Evolutionary conservation across 768 basidiomycete species (phyloP).

Genomic region (Harrya chromipes): DNA sequence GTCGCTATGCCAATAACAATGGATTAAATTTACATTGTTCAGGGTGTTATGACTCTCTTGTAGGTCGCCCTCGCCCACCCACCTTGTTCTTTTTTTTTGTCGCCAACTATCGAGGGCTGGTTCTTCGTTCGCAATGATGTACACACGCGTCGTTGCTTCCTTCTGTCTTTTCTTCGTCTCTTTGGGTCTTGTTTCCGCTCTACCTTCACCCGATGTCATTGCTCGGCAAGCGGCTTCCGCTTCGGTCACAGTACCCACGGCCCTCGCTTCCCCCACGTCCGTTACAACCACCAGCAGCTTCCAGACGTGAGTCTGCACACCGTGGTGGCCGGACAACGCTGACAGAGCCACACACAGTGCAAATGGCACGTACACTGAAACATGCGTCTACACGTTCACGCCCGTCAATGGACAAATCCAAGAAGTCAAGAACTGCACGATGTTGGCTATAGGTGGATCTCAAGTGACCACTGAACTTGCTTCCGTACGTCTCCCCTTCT

Average conservation of each 20-base stretch:
- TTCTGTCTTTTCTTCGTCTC: slow-evolving; percentile 26
- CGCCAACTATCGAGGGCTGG: slow-evolving; percentile 34
- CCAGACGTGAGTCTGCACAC: slow-evolving; percentile 45
- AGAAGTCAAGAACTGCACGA: slow-evolving; percentile 55
- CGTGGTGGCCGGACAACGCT: too few relatives aligned
- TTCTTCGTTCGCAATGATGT: slow-evolving; percentile 36
- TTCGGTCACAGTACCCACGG: slow-evolving; percentile 17
- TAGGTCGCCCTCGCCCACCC: slow-evolving; percentile 7
- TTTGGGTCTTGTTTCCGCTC: slow-evolving; percentile 24
- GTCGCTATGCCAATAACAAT: slow-evolving; percentile 20
- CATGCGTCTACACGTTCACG: slow-evolving; percentile 57
- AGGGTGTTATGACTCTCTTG: background rate
- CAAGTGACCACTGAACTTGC: slow-evolving; percentile 11
- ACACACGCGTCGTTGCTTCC: slow-evolving; percentile 14
- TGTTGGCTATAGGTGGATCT: slow-evolving; percentile 28
- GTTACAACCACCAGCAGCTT: slow-evolving; percentile 35
- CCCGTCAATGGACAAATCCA: slow-evolving; percentile 51
- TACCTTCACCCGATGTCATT: slow-evolving; percentile 21
- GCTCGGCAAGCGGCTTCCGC: slow-evolving; percentile 19
- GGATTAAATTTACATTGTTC: slow-evolving; percentile 1
- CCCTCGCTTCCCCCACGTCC: slow-evolving; percentile 33
- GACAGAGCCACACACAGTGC: slow-evolving; percentile 36
- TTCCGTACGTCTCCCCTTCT: slow-evolving; percentile 10
- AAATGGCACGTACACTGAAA: slow-evolving; percentile 51
- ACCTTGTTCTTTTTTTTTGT: background rate